Base-by-base conservation (phyloP, 2,329 filamentous ascomycete species). In the Exophiala sp. region DNA sequence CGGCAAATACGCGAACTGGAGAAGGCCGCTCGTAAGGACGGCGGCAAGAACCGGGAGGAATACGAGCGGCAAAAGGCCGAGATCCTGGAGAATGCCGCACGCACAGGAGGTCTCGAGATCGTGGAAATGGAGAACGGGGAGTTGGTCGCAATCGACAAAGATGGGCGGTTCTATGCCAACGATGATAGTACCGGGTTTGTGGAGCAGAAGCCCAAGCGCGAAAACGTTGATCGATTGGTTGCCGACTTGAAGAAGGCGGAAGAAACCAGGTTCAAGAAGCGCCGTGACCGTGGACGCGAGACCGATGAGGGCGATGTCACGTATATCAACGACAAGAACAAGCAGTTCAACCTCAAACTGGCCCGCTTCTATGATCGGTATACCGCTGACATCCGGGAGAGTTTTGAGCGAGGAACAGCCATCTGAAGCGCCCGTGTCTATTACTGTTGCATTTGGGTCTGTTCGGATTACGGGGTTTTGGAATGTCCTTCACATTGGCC, bases 261-360 rank as follows among this genome's bases (percentile, higher is more conserved):
- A 70, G 89, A 94, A 62, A 78, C 82, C 45, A 77, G 89, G 44
- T 65, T 95, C 64, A 94, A 90, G 78, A 94, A 94, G 74, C 78
- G 89, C 62, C 83, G 80, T 66, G 88, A 94, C 58, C 78, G 89
- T 46, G 82, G 86, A 66, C 80, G 81, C 10, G 80, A 83, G 66
- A 85, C 83, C 56, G 88, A 90, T 51, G 89, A 95, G 57, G 85
- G 82, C 22, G 93, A 98, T 69, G 86, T 97, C 62, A 97, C 91
- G 6, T 97, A 95, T 71, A 98, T 98, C 79, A 98, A 98, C 72
- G 89, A 96, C 72, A 96, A 98, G 84, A 98, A 98, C 77, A 97
- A 97, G 77, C 89, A 96, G 77, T 98, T 98, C 75, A 98, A 98
- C 81, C 83, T 95, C 74, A 97, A 98, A 74, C 75, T 98, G 68